These are phyloP conservation scores for Penicillium sp. DNA, from an alignment of 2,329 filamentous ascomycete species.

Conservation along the genomic window DNA sequence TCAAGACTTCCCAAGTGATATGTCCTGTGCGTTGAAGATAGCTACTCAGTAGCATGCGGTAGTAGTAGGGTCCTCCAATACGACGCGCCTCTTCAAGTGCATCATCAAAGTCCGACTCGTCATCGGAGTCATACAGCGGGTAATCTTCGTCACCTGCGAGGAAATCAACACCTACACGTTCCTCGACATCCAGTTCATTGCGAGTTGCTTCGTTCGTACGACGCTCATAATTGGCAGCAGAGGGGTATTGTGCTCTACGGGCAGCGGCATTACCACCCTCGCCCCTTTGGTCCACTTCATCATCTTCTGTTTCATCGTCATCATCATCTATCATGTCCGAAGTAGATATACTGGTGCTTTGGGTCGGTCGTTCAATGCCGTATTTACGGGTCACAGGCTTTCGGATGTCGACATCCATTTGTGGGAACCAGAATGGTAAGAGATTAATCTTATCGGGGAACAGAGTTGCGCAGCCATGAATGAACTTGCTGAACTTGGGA, in stretches of 20 bases:
- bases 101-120: slow-evolving; percentile 72
- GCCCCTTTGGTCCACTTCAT: slow-evolving; percentile 48
- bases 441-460: slow-evolving; percentile 86
- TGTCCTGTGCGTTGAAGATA: slow-evolving; percentile 49
- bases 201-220: slow-evolving; percentile 40
- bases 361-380: slow-evolving; percentile 76
- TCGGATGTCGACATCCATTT: slow-evolving; percentile 96
- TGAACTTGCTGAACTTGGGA: slow-evolving; percentile 98
- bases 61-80: slow-evolving; percentile 73
- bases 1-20: slow-evolving; percentile 43
- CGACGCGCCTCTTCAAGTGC: slow-evolving; percentile 73
- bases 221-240: background rate
- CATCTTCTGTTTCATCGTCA: slow-evolving; percentile 66
- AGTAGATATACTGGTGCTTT: slow-evolving; percentile 70
- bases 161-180: slow-evolving; percentile 66
- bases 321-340: slow-evolving; percentile 73
- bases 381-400: slow-evolving; percentile 87
- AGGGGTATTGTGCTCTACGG: slow-evolving; percentile 17
- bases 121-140: slow-evolving; percentile 85
- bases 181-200: slow-evolving; percentile 69
- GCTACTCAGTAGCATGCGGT: slow-evolving; percentile 54
- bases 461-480: slow-evolving; percentile 84
- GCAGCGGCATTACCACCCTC: slow-evolving; percentile 4
- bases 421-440: slow-evolving; percentile 94
- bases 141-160: slow-evolving; percentile 65